Evolutionary conservation across 352 stramenopile species (phyloP), one percentile per base, ranked within the genome.

Genomic region (Pythium sp.): DNA sequence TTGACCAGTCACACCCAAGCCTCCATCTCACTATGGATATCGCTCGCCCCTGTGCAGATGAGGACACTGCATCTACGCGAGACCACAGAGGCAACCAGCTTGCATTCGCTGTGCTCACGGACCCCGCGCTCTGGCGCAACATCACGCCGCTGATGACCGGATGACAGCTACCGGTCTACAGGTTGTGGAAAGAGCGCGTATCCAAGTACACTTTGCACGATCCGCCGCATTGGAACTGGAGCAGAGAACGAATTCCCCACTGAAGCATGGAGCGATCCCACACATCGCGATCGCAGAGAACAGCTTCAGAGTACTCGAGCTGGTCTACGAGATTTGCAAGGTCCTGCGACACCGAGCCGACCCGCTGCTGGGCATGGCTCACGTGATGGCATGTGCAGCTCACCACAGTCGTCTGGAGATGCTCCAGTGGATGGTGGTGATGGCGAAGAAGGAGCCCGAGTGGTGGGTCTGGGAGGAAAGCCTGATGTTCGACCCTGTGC

Each of bases 151-250:
- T 32, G 2, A 32, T 32, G 30, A 32, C 2, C 15, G 43, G 20
- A 2, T 64, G 59, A 43, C 59, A 26, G 6, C 47, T 64, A 41
- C 59, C 14, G 28, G 41, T 64, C 22, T 56, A 32, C 20, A 24
- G 14, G 26, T 28, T 64, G 15, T 46, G 41, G 22, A 32, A 18
- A 15, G 15, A 58, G 26, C 38, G 30, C 2, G 2, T 32, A 7
- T 3, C 30, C 30, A 32, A 32, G 30, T 32, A 5, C 30, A 3
- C 6, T 32, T 3, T 32, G 30, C 30, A 32, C 30, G 30, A 32
- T 32, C 30, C 30, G 30, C 5, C 30, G 30, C 30, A 32, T 5
- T 32, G 30, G 3, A 32, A 3, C 30, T 32, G 30, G 30, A 5
- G 30, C 30, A 32, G 30, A 5, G 15, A 57, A 15, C 38, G 30